Conservation (phyloP, 139 green algal species). For the Coccomyxa sp. region DNA sequence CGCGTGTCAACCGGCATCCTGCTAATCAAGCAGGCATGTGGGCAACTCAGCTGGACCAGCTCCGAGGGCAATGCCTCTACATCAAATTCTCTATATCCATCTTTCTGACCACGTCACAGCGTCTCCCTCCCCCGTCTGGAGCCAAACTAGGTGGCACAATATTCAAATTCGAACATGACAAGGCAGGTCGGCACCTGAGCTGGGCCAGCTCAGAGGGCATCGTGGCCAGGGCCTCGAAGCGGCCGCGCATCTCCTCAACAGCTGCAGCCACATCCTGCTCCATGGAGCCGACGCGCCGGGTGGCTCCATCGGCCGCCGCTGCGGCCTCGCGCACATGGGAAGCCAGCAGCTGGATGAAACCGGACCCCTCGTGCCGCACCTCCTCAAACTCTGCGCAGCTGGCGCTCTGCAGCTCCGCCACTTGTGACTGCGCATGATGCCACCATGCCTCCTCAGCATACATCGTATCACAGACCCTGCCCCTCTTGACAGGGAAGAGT, state of each 20-base stretch:
- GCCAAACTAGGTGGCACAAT: too few relatives aligned
- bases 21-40: too few relatives aligned
- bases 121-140: too few relatives aligned
- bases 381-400: conserved; percentile 5
- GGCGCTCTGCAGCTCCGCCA: background rate
- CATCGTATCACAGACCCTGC: too few relatives aligned
- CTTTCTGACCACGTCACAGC: too few relatives aligned
- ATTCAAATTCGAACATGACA: too few relatives aligned
- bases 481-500: too few relatives aligned
- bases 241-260: background rate
- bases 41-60: too few relatives aligned
- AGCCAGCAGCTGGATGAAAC: background rate
- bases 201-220: background rate
- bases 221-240: background rate
- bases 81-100: too few relatives aligned
- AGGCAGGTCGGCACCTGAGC: too few relatives aligned
- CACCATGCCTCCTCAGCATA: background rate
- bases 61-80: too few relatives aligned
- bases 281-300: background rate
- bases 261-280: background rate
- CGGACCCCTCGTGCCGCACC: background rate
- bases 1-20: too few relatives aligned
- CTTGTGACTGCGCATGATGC: background rate
- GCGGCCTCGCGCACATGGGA: conserved; percentile 5
- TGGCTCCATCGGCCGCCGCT: background rate